These are phyloP conservation scores for Candida palmyrensis DNA, from an alignment of 805 yeast genomes.

Conservation along the genomic window DNA sequence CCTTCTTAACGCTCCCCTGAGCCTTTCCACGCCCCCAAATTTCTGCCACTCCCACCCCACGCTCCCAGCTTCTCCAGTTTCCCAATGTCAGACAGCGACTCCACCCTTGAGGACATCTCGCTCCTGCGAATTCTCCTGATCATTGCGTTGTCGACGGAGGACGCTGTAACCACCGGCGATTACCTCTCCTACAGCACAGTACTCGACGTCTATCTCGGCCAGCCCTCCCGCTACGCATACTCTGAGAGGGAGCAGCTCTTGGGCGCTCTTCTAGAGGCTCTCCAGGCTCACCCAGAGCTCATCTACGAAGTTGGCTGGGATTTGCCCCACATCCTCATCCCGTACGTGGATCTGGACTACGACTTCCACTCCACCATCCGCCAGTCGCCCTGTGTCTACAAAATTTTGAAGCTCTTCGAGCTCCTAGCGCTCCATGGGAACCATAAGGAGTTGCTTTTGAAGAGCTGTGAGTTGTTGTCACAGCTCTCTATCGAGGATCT, in stretches of 20 bases:
- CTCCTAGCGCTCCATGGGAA: constrained; percentile 65
- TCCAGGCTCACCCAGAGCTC: constrained; percentile 42
- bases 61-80: not conserved
- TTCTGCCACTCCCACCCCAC: no score
- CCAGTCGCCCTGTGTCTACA: constrained; percentile 33
- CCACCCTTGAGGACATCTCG: constrained; percentile 18
- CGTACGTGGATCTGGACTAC: constrained; percentile 41
- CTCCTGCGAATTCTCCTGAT: constrained; percentile 22
- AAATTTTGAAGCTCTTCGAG: constrained; percentile 49
- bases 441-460: constrained; percentile 73
- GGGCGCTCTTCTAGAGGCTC: constrained; percentile 27
- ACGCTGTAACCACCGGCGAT: constrained; percentile 47
- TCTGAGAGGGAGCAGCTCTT: constrained; percentile 51
- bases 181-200: constrained; percentile 69
- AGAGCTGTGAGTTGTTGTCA: constrained; percentile 60
- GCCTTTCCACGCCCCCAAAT: no score
- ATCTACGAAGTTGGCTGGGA: constrained; percentile 85
- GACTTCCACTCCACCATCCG: constrained; percentile 24
- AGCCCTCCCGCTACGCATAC: constrained; percentile 39
- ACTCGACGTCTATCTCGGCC: constrained; percentile 53
- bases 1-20: no score
- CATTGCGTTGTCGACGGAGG: constrained; percentile 26
- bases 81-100: constrained; percentile 9
- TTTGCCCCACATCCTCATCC: constrained; percentile 63
- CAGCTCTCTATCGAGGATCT: constrained; percentile 23